These are phyloP conservation scores for Amaranthus hypochondriacus DNA, from an alignment of 148 eudicot genomes.

Conservation along the genomic window DNA sequence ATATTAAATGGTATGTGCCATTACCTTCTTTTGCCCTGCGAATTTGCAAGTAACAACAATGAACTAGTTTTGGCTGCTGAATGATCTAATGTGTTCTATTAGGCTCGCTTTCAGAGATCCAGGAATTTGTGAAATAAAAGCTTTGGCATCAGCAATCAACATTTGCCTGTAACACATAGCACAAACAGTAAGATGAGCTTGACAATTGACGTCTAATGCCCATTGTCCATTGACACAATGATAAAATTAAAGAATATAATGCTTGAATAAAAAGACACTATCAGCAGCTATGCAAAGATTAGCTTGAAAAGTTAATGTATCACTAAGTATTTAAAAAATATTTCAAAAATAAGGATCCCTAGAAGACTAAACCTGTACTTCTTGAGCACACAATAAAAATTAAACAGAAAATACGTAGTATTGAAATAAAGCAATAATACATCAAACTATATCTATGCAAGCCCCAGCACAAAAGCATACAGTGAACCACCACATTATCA, in stretches of 20 bases:
- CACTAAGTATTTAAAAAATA: background rate
- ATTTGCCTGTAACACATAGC: conserved; percentile 42
- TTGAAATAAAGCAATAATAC: background rate
- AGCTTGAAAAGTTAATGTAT: background rate
- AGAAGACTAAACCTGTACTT: background rate
- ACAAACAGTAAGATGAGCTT: conserved; percentile 5
- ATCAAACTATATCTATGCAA: background rate
- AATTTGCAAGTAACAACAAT: background rate
- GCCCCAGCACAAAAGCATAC: background rate
- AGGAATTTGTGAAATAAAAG: conserved; percentile 57
- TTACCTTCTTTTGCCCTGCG: conserved; percentile 2
- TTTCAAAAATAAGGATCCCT: background rate
- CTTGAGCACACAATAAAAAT: background rate
- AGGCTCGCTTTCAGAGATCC: conserved; percentile 64
- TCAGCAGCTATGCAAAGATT: background rate
- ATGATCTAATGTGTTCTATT: conserved; percentile 50
- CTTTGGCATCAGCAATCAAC: conserved; percentile 66
- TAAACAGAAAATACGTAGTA: background rate
- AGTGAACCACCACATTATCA: background rate
- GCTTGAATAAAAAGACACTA: background rate
- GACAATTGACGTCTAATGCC: background rate
- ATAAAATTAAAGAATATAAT: background rate
- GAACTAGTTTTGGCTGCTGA: conserved; percentile 37
- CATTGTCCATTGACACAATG: background rate
- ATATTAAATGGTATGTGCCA: background rate